These are phyloP conservation scores for Aspergillus persii DNA, from an alignment of 2,329 filamentous ascomycete genomes.

Conservation along the genomic window DNA sequence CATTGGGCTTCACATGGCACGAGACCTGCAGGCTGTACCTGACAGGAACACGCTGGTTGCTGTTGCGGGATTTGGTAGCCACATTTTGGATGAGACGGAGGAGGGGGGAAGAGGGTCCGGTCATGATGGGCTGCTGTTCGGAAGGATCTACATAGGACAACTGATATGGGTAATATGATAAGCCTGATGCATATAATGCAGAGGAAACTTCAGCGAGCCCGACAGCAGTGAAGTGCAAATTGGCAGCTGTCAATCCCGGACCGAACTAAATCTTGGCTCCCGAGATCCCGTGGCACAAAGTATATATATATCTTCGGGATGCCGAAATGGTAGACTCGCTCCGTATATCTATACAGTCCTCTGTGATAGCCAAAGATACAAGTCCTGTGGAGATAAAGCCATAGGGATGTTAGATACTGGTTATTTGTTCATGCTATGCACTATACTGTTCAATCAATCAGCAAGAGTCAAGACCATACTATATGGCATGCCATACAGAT, in stretches of 20 bases:
- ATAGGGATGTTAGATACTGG: background rate
- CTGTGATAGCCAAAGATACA: background rate
- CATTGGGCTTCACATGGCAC: constrained; percentile 67
- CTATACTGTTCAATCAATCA: too few species aligned
- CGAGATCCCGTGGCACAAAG: background rate
- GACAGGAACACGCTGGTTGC: background rate
- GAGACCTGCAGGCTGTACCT: constrained; percentile 54
- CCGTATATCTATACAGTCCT: background rate
- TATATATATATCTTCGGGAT: background rate
- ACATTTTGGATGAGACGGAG: constrained; percentile 14
- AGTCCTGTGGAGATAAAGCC: background rate
- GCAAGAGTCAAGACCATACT: too few species aligned
- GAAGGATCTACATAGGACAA: background rate
- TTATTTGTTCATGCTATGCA: background rate
- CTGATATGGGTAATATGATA: background rate
- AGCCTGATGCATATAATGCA: background rate
- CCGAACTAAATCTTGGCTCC: background rate
- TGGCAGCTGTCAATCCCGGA: background rate
- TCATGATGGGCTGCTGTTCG: background rate
- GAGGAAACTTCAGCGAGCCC: too few species aligned
- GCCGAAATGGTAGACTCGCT: background rate
- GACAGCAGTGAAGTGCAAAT: background rate
- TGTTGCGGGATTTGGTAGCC: constrained; percentile 7
- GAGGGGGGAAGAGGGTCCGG: constrained; percentile 5
- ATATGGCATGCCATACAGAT: background rate